A percentile compares a stretch with the other conserved stretches of the same genome.
Evolutionary conservation across 768 basidiomycete genomes (phyloP).

Genomic region (Tulasnella sp.): DNA sequence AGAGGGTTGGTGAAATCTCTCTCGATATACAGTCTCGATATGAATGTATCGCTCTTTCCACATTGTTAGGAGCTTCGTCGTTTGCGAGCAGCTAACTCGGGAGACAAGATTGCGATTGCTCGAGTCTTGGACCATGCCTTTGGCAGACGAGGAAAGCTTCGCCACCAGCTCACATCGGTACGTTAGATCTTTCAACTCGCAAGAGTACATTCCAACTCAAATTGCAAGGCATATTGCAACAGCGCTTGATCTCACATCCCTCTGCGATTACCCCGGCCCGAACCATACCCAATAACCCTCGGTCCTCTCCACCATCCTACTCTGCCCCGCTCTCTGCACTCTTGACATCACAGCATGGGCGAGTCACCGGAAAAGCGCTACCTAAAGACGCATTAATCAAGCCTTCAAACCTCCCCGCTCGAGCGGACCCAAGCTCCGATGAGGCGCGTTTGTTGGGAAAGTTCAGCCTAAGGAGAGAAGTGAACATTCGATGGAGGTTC

Average conservation of each 20-base stretch:
- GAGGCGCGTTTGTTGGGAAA: conserved; percentile 52
- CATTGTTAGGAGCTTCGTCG: conserved; percentile 42
- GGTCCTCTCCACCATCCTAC: conserved; percentile 54
- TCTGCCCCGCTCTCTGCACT: conserved; percentile 52
- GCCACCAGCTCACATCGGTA: conserved; percentile 59
- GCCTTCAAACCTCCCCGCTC: conserved; percentile 49
- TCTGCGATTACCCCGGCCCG: conserved; percentile 31
- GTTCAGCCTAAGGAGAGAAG: conserved; percentile 61
- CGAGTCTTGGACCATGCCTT: conserved; percentile 60
- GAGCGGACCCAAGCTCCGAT: conserved; percentile 45
- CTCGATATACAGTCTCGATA: too few relatives aligned
- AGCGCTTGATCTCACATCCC: conserved; percentile 51
- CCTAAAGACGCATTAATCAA: conserved; percentile 31
- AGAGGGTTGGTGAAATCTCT: neutral
- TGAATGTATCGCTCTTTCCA: neutral
- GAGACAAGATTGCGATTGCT: conserved; percentile 40
- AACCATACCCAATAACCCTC: conserved; percentile 41
- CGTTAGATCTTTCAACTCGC: too few relatives aligned
- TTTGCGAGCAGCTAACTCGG: conserved; percentile 45
- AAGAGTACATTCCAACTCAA: neutral
- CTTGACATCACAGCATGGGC: conserved; percentile 43
- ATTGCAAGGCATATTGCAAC: neutral
- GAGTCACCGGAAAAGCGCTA: conserved; percentile 36
- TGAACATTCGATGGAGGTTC: conserved; percentile 61
- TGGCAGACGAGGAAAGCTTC: conserved; percentile 62